phyloP scores from a whole-genome alignment of 805 yeast genomes.

The Ogataea paraovalis region DNA sequence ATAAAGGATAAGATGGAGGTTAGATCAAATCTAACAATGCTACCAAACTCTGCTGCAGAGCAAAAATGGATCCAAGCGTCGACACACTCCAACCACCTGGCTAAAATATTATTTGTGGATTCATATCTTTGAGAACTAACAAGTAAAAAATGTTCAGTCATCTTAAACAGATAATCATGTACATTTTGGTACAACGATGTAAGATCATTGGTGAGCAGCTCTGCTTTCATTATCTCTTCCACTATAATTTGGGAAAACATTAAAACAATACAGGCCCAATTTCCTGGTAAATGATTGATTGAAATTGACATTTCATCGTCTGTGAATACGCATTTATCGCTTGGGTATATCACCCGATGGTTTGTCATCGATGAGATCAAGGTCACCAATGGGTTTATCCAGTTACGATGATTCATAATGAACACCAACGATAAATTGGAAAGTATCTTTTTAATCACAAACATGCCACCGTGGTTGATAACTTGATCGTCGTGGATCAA shows the following conservation, averaged over 20 bases:
- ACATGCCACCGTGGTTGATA: constrained; percentile 21
- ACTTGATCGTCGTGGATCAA: constrained; percentile 15
- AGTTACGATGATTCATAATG: constrained; percentile 33
- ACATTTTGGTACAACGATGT: constrained; percentile 36
- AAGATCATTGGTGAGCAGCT: constrained; percentile 23
- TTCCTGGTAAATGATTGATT: constrained; percentile 3
- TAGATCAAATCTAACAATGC: constrained; percentile 26
- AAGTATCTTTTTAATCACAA: constrained; percentile 56
- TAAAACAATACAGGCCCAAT: constrained; percentile 17
- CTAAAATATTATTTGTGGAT: constrained; percentile 3
- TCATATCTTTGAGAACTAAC: neutral
- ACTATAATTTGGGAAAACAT: constrained; percentile 42
- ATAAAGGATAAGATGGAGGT: constrained; percentile 16
- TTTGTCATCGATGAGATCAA: constrained; percentile 15
- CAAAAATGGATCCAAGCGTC: constrained; percentile 36
- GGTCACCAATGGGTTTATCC: constrained; percentile 39
- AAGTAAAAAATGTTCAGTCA: constrained; percentile 26
- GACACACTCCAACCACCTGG: constrained; percentile 29
- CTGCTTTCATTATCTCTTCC: constrained; percentile 47
- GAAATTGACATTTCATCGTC: constrained; percentile 1
- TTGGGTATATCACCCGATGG: constrained; percentile 3
- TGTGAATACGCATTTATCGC: neutral
- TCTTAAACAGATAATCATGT: constrained; percentile 32
- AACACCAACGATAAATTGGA: constrained; percentile 51
- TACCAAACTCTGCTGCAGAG: constrained; percentile 34